Base-by-base conservation (phyloP, 106 monocot genomes). In the Dactylorhiza incarnata region DNA sequence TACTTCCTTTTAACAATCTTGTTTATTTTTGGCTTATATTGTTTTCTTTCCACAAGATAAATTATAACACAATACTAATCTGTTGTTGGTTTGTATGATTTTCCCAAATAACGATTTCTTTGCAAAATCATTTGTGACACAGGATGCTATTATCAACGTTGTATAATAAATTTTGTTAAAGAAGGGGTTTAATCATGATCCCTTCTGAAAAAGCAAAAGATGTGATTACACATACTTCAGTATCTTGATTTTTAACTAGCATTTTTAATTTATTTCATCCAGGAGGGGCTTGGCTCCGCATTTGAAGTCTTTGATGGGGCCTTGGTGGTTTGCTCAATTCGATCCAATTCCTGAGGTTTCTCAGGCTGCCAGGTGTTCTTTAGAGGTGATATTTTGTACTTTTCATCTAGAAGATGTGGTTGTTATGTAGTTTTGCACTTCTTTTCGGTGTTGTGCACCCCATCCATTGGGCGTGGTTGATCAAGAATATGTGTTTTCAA, bases 281-380 rank as follows among this genome's bases (percentile, higher is more conserved):
- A 97, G 97, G 94, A 91, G 76, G 77, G 93, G 93, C 19, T 89
- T 97, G 73, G 97, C 89, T 78, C 91, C 94, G 45, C 94, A 97
- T 91, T 61, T 97, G 54, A 97, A 91, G 82, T 82, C 89, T 74
- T 94, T 97, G 82, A 97, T 97, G 87, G 97, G 97, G 8, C 93
- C 97, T 68, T 97, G 97, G 97, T 97, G 97, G 97, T 91, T 87
- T 85, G 83, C 93, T 74, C 97, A 97, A 80, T 97, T 97, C 78
- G 97, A 97, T 80, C 87, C 87, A 71, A 75, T 87, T 68, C 62
- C 79, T 53, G 97, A 97, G 81, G 87, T 97, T 82, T 87, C 97
- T 76, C 93, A 87, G 79, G 87, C 94, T 80, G 93, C 97, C 59
- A 91, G 84, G 50, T 78, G 66, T 76, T 97, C 97, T 11, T 89